Conservation (phyloP, 108 stramenopile species). For the Cyclotella cryptica region DNA sequence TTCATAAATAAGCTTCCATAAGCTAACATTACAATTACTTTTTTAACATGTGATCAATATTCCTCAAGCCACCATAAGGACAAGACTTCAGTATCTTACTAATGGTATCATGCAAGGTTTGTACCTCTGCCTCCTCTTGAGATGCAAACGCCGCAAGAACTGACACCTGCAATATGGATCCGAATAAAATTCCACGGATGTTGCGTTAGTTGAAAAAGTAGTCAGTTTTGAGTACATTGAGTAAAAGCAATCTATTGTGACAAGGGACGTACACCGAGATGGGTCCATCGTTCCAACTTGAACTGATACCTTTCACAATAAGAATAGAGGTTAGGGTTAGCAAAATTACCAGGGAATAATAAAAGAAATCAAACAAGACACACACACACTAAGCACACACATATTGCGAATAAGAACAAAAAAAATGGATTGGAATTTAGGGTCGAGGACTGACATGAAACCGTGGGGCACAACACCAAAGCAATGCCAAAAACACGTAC, state of each 20-base stretch:
- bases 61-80: constrained; percentile 47
- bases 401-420: background rate
- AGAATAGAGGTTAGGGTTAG: background rate
- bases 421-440: constrained; percentile 7
- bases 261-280: constrained; percentile 36
- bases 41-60: constrained; percentile 59
- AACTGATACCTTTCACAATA: constrained; percentile 41
- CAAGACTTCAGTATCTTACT: constrained; percentile 42
- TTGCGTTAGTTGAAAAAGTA: background rate
- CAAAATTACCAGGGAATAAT: background rate
- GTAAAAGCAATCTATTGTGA: background rate
- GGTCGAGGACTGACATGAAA: constrained; percentile 33
- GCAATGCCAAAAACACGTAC: constrained; percentile 24
- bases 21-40: constrained; percentile 5
- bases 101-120: constrained; percentile 45
- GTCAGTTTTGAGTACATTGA: background rate
- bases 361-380: background rate
- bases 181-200: background rate
- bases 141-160: constrained; percentile 63
- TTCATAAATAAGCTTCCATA: too few relatives aligned
- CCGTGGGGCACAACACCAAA: constrained; percentile 16
- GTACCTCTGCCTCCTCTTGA: constrained; percentile 44
- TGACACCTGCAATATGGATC: constrained; percentile 9
- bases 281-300: constrained; percentile 60
- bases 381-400: background rate